Percentiles rank a stretch among this genome's conserved stretches.
Conservation (phyloP, 768 basidiomycete genomes). For the Calvatia gigantea region DNA sequence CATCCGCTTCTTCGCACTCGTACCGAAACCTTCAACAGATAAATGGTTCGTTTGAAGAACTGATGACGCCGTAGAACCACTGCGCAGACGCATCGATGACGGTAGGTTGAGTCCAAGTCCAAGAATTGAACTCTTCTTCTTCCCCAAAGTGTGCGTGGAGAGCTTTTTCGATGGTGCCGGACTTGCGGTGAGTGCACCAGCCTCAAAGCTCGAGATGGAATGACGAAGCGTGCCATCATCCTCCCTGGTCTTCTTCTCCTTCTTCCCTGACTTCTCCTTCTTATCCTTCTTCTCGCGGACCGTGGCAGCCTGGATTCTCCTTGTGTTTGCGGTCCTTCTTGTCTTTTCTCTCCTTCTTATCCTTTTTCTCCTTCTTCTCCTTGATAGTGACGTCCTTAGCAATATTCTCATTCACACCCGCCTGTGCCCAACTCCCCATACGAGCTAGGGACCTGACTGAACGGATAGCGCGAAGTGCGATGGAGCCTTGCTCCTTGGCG, state of each 20-base stretch:
- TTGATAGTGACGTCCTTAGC: conserved; percentile 23
- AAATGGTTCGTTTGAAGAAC: conserved; percentile 26
- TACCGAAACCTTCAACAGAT: conserved; percentile 30
- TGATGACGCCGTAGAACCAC: conserved; percentile 35
- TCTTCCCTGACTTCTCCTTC: conserved; percentile 23
- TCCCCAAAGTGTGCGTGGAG: conserved; percentile 36
- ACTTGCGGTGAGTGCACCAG: conserved; percentile 42
- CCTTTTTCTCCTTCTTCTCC: conserved; percentile 32
- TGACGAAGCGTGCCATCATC: conserved; percentile 36
- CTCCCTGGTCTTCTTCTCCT: conserved; percentile 24
- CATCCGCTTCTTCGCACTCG: conserved; percentile 21
- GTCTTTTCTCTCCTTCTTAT: conserved; percentile 23
- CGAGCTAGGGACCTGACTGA: conserved; percentile 70
- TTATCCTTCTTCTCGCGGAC: conserved; percentile 21
- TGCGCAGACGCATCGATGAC: conserved; percentile 44
- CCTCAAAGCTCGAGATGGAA: conserved; percentile 67
- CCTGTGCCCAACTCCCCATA: conserved; percentile 70
- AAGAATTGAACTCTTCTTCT: conserved; percentile 61
- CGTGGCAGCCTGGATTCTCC: conserved; percentile 23
- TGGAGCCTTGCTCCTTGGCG: conserved; percentile 46
- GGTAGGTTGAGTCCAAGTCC: conserved; percentile 52
- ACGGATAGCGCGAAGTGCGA: conserved; percentile 76
- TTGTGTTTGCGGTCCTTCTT: conserved; percentile 23
- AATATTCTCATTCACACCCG: conserved; percentile 23
- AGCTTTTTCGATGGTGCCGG: conserved; percentile 9